Evolutionary conservation across 2,329 filamentous ascomycete species (phyloP).

Genomic region (Helotiales sp.): DNA sequence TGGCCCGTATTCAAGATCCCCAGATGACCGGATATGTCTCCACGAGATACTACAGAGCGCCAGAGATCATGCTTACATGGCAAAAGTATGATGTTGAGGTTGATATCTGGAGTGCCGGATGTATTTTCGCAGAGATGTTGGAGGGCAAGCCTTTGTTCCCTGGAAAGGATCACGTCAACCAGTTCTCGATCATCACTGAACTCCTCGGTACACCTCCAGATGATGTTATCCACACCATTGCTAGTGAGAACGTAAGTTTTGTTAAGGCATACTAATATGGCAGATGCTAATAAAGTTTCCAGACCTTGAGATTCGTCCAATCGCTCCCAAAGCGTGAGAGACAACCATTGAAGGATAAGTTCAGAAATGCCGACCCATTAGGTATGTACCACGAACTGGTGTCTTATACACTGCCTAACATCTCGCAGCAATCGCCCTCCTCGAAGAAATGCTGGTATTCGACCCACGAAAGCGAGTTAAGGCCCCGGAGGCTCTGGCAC

Average conservation of each 20-base stretch:
- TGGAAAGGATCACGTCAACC: constrained; percentile 98
- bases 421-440: constrained; percentile 78
- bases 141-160: constrained; percentile 98
- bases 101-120: constrained; percentile 98
- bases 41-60: constrained; percentile 96
- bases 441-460: constrained; percentile 97
- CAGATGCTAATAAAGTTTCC: constrained; percentile 37
- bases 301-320: constrained; percentile 97
- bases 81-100: constrained; percentile 99
- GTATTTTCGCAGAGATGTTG: constrained; percentile 99
- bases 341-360: constrained; percentile 84
- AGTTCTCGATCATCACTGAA: constrained; percentile 99
- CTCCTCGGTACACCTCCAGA: constrained; percentile 94
- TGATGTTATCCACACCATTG: constrained; percentile 98
- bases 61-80: constrained; percentile 99
- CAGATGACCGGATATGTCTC: constrained; percentile 99
- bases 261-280: neutral
- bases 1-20: constrained; percentile 96
- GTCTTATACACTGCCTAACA: constrained; percentile 37
- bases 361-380: constrained; percentile 88
- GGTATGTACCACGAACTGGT: constrained; percentile 54
- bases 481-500: constrained; percentile 81
- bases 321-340: constrained; percentile 94
- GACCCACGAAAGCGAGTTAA: constrained; percentile 96
- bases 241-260: constrained; percentile 85